Conservation (phyloP, 352 stramenopile genomes). For the Pythium scleroteichum region DNA sequence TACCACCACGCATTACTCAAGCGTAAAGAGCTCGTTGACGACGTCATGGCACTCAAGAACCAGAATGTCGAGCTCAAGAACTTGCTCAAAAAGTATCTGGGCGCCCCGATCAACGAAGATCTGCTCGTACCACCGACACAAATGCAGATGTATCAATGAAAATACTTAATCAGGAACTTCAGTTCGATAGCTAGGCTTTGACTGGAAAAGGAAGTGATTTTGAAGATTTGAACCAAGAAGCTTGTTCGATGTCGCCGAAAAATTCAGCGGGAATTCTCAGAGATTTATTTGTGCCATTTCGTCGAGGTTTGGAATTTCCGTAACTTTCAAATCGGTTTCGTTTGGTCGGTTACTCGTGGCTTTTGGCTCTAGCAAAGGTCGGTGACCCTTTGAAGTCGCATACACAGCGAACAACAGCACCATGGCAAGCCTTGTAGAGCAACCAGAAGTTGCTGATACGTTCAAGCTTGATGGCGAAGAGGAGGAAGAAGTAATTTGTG, state of each 20-base stretch:
- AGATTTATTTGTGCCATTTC: too few species aligned
- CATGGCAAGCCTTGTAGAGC: constrained; percentile 28
- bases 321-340: too few species aligned
- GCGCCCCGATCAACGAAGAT: constrained; percentile 78
- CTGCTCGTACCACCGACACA: constrained; percentile 85
- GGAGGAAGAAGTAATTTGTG: constrained; percentile 68
- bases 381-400: too few species aligned
- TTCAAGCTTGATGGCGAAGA: constrained; percentile 47
- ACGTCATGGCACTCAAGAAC: constrained; percentile 71
- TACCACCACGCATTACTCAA: constrained; percentile 85
- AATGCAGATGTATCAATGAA: constrained; percentile 73
- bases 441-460: constrained; percentile 55
- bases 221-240: too few species aligned
- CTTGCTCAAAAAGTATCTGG: constrained; percentile 90
- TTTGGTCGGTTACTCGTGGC: too few species aligned
- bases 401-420: too few species aligned
- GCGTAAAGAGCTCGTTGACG: constrained; percentile 78
- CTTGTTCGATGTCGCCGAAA: too few species aligned
- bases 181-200: too few species aligned
- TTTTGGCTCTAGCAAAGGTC: too few species aligned
- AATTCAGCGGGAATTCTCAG: too few species aligned
- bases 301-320: too few species aligned
- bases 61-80: constrained; percentile 91
- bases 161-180: not conserved
- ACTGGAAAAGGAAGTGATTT: too few species aligned